phyloP scores from a whole-genome alignment of 768 basidiomycete genomes.

The Leccinum incarnatum region DNA sequence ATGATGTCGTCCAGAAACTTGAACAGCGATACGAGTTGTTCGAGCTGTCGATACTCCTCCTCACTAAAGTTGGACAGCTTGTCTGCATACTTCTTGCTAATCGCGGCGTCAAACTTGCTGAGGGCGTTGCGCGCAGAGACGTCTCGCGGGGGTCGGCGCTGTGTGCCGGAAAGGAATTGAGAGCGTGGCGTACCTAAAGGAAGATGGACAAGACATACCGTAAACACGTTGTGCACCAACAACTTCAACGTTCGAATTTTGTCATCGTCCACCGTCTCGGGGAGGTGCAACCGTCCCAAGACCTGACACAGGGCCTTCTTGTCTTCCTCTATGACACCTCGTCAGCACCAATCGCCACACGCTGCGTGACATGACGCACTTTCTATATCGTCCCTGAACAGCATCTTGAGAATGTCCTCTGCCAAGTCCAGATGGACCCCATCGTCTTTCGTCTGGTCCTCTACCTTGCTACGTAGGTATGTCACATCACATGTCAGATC shows the following conservation, averaged over 20 bases:
- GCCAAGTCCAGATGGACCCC: constrained; percentile 57
- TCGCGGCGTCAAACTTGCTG: constrained; percentile 58
- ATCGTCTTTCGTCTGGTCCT: constrained; percentile 38
- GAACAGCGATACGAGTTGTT: constrained; percentile 61
- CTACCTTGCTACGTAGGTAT: constrained; percentile 35
- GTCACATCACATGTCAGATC: background rate
- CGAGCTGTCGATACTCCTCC: constrained; percentile 59
- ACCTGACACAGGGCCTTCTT: constrained; percentile 64
- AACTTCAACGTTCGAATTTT: constrained; percentile 62
- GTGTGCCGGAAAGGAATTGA: background rate
- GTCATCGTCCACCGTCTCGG: constrained; percentile 67
- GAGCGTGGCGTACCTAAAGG: background rate
- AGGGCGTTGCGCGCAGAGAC: constrained; percentile 65
- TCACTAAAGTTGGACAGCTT: constrained; percentile 72
- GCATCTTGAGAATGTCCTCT: constrained; percentile 44
- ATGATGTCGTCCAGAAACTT: constrained; percentile 70
- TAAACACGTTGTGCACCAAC: constrained; percentile 45
- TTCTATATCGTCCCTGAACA: constrained; percentile 47
- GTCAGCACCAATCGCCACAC: background rate
- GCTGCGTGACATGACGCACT: constrained; percentile 41
- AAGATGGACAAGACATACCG: constrained; percentile 1
- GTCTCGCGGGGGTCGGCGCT: constrained; percentile 63
- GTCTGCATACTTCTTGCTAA: constrained; percentile 70
- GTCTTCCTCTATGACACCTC: constrained; percentile 45
- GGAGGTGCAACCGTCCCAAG: constrained; percentile 61